Conservation (phyloP, 345 rosid species). For the Carallia brachiata region DNA sequence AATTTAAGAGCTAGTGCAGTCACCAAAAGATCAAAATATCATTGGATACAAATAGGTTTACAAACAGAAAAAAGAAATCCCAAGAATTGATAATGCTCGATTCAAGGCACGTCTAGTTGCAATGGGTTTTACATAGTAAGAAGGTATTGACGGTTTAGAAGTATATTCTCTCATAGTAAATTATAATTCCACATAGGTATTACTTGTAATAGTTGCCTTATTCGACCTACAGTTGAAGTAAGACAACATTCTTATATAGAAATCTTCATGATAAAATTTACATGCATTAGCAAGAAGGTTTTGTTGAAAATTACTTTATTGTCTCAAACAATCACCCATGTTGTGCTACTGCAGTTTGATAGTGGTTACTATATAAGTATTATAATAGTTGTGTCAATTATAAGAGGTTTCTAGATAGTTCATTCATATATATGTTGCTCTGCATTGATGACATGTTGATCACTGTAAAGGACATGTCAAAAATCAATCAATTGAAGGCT, state of each 20-base stretch:
- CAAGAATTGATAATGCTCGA: neutral
- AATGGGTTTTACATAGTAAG: neutral
- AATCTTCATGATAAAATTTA: too few species aligned
- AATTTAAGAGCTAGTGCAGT: neutral
- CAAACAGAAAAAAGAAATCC: too few species aligned
- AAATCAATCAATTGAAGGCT: too few species aligned
- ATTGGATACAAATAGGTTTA: too few species aligned
- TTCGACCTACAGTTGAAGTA: too few species aligned
- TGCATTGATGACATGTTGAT: neutral
- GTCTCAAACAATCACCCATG: neutral
- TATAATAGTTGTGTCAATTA: neutral
- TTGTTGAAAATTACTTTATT: neutral
- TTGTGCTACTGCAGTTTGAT: neutral
- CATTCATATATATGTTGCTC: neutral
- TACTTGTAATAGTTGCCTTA: too few species aligned
- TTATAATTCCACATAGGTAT: neutral
- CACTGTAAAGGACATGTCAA: neutral
- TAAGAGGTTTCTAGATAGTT: too few species aligned
- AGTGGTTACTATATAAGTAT: neutral
- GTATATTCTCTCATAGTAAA: neutral
- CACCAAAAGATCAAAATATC: neutral
- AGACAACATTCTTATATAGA: too few species aligned
- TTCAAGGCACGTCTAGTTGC: neutral
- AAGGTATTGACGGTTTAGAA: neutral
- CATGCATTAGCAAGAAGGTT: neutral